These are phyloP conservation scores for Tephrocybe rancida DNA, from an alignment of 768 basidiomycete genomes.

Conservation along the genomic window DNA sequence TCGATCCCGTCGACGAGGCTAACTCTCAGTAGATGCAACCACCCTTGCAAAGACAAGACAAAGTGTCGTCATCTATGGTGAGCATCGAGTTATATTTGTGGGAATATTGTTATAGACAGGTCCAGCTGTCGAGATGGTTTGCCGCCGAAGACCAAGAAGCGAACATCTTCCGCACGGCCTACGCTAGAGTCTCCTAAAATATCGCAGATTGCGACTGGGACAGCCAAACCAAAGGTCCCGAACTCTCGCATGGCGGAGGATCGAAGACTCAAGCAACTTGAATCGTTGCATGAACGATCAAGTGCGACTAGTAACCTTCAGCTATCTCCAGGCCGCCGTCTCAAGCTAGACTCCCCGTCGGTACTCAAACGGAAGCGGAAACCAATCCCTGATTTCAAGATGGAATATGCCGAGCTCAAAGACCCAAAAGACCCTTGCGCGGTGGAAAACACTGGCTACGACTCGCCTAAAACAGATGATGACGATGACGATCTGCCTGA, in stretches of 20 bases:
- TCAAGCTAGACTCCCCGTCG: constrained; percentile 41
- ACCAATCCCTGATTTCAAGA: constrained; percentile 45
- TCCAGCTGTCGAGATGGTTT: constrained; percentile 75
- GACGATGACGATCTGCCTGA: constrained; percentile 49
- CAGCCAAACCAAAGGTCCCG: constrained; percentile 6
- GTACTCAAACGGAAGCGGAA: constrained; percentile 31
- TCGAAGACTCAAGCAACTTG: constrained; percentile 38
- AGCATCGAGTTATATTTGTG: constrained; percentile 14
- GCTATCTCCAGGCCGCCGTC: constrained; percentile 39
- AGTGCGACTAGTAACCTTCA: constrained; percentile 40
- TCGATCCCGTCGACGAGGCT: not conserved
- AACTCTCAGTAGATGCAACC: constrained; percentile 64
- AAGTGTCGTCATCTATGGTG: constrained; percentile 81
- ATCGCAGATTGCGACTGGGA: constrained; percentile 1
- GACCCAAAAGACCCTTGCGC: constrained; percentile 32
- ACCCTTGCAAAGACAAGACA: constrained; percentile 76
- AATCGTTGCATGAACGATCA: constrained; percentile 44
- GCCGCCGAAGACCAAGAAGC: constrained; percentile 44
- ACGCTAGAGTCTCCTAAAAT: constrained; percentile 2
- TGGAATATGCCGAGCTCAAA: constrained; percentile 49
- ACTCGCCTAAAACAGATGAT: constrained; percentile 22
- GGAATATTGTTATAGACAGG: not conserved
- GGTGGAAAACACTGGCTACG: constrained; percentile 19
- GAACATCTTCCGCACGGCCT: constrained; percentile 12
- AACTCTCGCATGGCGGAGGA: constrained; percentile 15